These are phyloP conservation scores for Pleurotus platypus DNA, from an alignment of 768 basidiomycete species.

Conservation along the genomic window DNA sequence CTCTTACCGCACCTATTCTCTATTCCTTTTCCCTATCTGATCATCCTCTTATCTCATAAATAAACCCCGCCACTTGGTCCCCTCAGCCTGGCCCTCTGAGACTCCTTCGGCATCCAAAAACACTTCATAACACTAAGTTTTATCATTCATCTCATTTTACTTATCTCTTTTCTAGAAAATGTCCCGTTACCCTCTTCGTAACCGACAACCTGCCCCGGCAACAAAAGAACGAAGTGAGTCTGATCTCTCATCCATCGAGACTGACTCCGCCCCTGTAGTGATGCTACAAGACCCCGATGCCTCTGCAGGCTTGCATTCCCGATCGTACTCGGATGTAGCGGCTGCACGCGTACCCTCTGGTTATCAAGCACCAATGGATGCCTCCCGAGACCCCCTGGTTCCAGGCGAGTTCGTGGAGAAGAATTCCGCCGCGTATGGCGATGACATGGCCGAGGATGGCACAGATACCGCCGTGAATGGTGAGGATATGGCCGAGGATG, in stretches of 20 bases:
- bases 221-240: not conserved
- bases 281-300: not conserved
- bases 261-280: not conserved
- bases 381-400: not conserved
- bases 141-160: no score
- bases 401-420: no score
- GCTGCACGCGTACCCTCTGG: not conserved
- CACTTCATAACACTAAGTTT: no score
- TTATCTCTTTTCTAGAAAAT: not conserved
- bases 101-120: no score
- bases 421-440: not conserved
- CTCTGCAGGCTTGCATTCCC: not conserved
- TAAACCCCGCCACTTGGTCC: not conserved
- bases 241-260: not conserved
- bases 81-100: not conserved
- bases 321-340: not conserved
- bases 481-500: not conserved
- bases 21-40: not conserved
- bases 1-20: not conserved
- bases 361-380: not conserved
- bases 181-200: not conserved
- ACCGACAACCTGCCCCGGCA: not conserved
- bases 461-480: not conserved
- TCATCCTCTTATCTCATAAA: not conserved
- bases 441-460: not conserved